Conservation (phyloP, 2,329 filamentous ascomycete species). For the Tolypocladium paradoxum region DNA sequence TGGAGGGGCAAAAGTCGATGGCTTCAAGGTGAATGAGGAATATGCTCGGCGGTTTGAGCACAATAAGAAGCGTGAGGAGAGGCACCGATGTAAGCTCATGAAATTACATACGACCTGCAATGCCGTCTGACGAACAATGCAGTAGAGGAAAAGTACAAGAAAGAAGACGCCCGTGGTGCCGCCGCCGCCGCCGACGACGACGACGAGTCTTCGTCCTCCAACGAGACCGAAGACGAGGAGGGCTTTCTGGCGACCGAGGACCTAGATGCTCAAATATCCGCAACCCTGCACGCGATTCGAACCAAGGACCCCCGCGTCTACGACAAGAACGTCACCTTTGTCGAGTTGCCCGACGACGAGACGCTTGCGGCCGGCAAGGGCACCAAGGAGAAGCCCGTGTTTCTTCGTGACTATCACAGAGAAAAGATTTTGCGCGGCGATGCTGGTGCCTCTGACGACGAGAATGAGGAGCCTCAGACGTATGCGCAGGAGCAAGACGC, state of each 20-base stretch:
- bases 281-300: constrained; percentile 76
- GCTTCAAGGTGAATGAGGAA: constrained; percentile 79
- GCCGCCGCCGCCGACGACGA: constrained; percentile 36
- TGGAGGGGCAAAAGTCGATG: constrained; percentile 28
- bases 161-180: constrained; percentile 24
- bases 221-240: constrained; percentile 82
- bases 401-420: constrained; percentile 81
- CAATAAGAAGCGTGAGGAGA: constrained; percentile 93
- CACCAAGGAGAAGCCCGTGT: constrained; percentile 75
- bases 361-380: constrained; percentile 22
- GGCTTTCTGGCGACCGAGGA: constrained; percentile 77
- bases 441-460: constrained; percentile 45
- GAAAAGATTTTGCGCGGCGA: constrained; percentile 74
- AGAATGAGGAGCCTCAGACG: constrained; percentile 50
- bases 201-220: constrained; percentile 55
- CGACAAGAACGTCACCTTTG: constrained; percentile 71
- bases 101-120: constrained; percentile 5
- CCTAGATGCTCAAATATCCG: constrained; percentile 78
- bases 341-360: constrained; percentile 49
- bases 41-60: constrained; percentile 86
- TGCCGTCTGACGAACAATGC: constrained; percentile 3
- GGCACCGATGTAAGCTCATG: constrained; percentile 47
- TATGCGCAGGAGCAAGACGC: constrained; percentile 84
- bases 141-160: constrained; percentile 82
- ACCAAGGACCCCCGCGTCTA: constrained; percentile 89